Evolutionary conservation across 2,329 filamentous ascomycete species (phyloP).

Genomic region (Pseudopithomyces maydicus): DNA sequence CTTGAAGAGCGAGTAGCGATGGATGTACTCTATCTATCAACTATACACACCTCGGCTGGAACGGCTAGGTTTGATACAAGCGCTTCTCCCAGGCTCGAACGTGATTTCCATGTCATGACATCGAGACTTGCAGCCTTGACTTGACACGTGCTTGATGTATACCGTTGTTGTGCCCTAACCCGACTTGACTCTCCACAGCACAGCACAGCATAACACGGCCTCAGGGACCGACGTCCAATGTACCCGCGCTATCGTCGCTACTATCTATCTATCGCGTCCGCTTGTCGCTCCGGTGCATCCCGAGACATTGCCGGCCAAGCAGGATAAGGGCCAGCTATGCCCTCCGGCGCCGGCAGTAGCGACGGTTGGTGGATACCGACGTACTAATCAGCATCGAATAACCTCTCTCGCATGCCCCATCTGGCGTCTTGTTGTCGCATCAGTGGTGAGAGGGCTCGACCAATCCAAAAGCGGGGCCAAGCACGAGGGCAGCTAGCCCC

Average conservation of each 20-base stretch:
- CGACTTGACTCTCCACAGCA: not conserved
- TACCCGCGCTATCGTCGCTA: no score
- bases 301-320: not conserved
- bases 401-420: slow-evolving; percentile 29
- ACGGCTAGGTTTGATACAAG: slow-evolving; percentile 41
- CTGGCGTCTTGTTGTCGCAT: slow-evolving; percentile 23
- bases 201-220: not conserved
- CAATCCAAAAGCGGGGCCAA: slow-evolving; percentile 14
- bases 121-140: slow-evolving; percentile 41
- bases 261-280: not conserved
- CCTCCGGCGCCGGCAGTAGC: not conserved
- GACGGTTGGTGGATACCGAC: not conserved
- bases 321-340: not conserved
- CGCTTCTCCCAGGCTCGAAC: slow-evolving; percentile 41
- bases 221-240: not conserved
- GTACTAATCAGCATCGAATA: slow-evolving; percentile 6
- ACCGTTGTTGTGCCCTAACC: slow-evolving; percentile 16
- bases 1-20: slow-evolving; percentile 43
- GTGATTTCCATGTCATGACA: slow-evolving; percentile 45
- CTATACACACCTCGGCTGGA: slow-evolving; percentile 26
- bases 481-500: not conserved
- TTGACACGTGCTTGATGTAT: slow-evolving; percentile 17
- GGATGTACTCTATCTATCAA: slow-evolving; percentile 44
- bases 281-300: not conserved
- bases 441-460: slow-evolving; percentile 30